Evolutionary conservation across 2,329 filamentous ascomycete genomes (phyloP), one percentile per base, ranked within the genome.

Genomic region (Incumbomyces lentus): DNA sequence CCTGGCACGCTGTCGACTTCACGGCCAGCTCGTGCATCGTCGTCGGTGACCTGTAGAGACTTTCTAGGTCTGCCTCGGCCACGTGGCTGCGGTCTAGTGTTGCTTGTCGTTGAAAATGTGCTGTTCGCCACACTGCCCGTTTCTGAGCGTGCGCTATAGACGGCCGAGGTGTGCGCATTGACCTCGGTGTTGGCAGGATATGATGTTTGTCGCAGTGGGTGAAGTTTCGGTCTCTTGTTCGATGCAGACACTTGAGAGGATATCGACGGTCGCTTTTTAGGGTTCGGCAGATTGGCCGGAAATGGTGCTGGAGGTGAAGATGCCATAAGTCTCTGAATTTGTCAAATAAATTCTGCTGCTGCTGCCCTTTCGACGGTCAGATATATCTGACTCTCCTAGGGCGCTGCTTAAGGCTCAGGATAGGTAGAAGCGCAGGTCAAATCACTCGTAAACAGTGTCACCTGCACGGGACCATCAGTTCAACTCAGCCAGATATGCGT

Each of bases 141-240:
- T 30, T 57, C 56, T 30, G 56, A 58, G n/a, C 55, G 48, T 4
- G 56, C 53, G 31, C 50, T 52, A 7, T 46, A 44, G 18, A 44
- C 48, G 8, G 51, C 48, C 6, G 54, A 49, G 3, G 37, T 45
- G 32, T 50, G 47, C 8, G 44, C 49, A 36, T 44, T 44, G 17
- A 36, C 40, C 3, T 48, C 48, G 33, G 48, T 55, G 31, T 52
- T 49, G 2, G 56, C 58, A 0, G 68, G 67, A 49, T 69, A 70
- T 18, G 68, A 70, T 18, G 68, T 70, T 49, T 71, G 68, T 32
- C 68, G 64, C 44, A 71, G 66, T 13, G 68, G 68, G 52, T 71
- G 68, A 56, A 68, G 46, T 46, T 55, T 54, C 6, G 53, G 55
- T 41, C 51, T 31, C 36, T 58, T 58, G 33, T 59, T 55, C 39